phyloP scores from a whole-genome alignment of 2,329 filamentous ascomycete genomes.

The Metarhizium rileyi region DNA sequence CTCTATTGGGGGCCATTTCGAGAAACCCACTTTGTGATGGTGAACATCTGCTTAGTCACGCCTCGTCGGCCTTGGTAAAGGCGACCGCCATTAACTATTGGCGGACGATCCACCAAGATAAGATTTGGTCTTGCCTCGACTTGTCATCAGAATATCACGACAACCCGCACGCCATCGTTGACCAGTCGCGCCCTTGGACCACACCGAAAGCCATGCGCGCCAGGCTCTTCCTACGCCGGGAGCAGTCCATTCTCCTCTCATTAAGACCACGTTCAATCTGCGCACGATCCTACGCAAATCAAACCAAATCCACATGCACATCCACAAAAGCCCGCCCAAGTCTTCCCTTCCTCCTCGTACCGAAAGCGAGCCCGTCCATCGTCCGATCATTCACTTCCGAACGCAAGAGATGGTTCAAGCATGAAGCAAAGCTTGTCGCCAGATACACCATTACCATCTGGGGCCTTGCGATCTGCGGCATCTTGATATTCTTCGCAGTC shows the following conservation, averaged over 20 bases:
- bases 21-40: not conserved
- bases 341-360: constrained; percentile 40
- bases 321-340: constrained; percentile 23
- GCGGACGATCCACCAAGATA: too few relatives aligned
- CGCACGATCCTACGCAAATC: constrained; percentile 18
- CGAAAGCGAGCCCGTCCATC: constrained; percentile 40
- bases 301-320: constrained; percentile 19
- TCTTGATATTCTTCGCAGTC: constrained; percentile 54
- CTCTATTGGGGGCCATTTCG: too few relatives aligned
- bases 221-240: constrained; percentile 25
- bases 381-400: constrained; percentile 73
- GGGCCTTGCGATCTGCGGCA: constrained; percentile 49
- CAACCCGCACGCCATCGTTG: not conserved
- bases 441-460: constrained; percentile 60
- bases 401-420: constrained; percentile 57
- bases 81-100: too few relatives aligned
- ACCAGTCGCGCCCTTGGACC: constrained; percentile 2
- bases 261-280: constrained; percentile 12
- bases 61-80: too few relatives aligned
- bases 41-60: constrained; percentile 6
- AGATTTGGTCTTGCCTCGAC: too few relatives aligned
- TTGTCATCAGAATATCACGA: not conserved
- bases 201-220: constrained; percentile 25
- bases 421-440: constrained; percentile 59
- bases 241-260: constrained; percentile 7